phyloP scores from a whole-genome alignment of 352 stramenopile species.

The Blastocystis sp. region DNA sequence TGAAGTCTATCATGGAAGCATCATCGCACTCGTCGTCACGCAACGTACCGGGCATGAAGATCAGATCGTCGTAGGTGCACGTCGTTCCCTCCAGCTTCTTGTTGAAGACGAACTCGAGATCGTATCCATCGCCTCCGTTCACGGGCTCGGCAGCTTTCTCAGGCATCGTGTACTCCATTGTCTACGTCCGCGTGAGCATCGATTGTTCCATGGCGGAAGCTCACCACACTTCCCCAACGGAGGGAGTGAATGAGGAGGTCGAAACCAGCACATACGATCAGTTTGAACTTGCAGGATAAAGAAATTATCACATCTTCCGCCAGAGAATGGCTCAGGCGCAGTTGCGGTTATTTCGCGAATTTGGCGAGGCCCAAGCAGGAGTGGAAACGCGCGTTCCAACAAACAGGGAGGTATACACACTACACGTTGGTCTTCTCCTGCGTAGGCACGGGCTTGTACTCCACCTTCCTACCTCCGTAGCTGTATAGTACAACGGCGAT shows the following conservation, averaged over 20 bases:
- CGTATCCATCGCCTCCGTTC: conserved; percentile 60
- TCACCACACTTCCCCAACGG: too few relatives aligned
- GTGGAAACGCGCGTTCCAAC: not conserved
- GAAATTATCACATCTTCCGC: not conserved
- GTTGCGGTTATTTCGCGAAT: too few relatives aligned
- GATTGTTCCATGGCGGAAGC: too few relatives aligned
- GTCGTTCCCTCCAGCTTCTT: conserved; percentile 41
- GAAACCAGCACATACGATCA: not conserved
- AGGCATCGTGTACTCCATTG: conserved; percentile 67
- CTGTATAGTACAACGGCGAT: conserved; percentile 74
- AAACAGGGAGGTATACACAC: not conserved
- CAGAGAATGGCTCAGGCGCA: not conserved
- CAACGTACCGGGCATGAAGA: conserved; percentile 76
- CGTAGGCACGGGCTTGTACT: conserved; percentile 35
- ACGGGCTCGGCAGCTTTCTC: conserved; percentile 59
- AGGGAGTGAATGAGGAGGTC: too few relatives aligned
- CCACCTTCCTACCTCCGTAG: conserved; percentile 34
- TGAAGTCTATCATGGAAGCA: conserved; percentile 61
- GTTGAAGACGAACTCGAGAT: conserved; percentile 50
- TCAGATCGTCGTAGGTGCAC: conserved; percentile 81
- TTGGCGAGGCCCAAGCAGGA: too few relatives aligned
- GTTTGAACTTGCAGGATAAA: not conserved
- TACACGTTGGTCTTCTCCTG: not conserved
- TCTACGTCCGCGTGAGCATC: not conserved
- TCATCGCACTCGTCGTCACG: conserved; percentile 8